A percentile compares a stretch with the other conserved stretches of the same genome.
Evolutionary conservation across 306 rosid species (phyloP).

Genomic region (Prunus persica): Prunus_persica_NCBIv2 NC_034014.1:25423001-25423500

Average conservation of each 20-base stretch:
- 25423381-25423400: not conserved
- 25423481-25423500: conserved; percentile 11
- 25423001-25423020: no score
- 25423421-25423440: no score
- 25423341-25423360: no score
- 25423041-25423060: no score
- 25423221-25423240: not conserved
- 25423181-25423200: not conserved
- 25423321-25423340: no score
- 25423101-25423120: no score
- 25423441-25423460: no score
- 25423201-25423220: not conserved
- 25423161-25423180: not conserved
- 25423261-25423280: not conserved
- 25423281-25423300: conserved; percentile 21
- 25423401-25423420: not conserved
- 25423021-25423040: no score
- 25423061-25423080: no score
- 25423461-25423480: not conserved
- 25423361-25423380: no score
- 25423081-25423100: no score
- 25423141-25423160: not conserved
- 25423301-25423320: not conserved
- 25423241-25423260: not conserved
- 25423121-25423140: not conserved